Conservation (phyloP, 2,329 filamentous ascomycete genomes). For the Gremmenia infestans region DNA sequence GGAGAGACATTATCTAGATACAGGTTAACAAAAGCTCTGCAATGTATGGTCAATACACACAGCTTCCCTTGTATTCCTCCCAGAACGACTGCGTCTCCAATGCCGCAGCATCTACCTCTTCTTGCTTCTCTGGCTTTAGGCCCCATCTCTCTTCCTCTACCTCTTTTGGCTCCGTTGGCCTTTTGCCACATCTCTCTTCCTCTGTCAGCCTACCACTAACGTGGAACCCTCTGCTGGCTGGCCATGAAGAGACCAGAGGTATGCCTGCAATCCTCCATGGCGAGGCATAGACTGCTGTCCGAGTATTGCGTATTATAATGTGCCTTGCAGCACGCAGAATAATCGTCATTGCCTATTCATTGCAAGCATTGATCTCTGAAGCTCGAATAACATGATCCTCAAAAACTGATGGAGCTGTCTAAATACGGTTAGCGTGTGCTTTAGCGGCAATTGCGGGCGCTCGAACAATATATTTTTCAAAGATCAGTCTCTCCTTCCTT, state of each 20-base stretch:
- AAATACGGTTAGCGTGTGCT: conserved; percentile 18
- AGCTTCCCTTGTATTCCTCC: conserved; percentile 25
- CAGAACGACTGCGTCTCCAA: conserved; percentile 10
- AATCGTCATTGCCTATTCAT: conserved; percentile 20
- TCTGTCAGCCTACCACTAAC: neutral
- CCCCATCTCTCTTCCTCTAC: no score
- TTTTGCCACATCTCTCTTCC: conserved; percentile 5
- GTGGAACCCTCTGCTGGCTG: conserved; percentile 13
- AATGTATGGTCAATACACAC: conserved; percentile 12
- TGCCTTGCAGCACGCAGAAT: conserved; percentile 12
- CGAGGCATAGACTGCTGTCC: neutral
- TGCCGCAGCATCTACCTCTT: neutral
- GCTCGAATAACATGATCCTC: neutral
- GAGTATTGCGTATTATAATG: neutral
- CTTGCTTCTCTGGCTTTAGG: neutral
- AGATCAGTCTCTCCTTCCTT: conserved; percentile 34
- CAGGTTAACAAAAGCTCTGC: neutral
- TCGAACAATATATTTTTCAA: conserved; percentile 26
- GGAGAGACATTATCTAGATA: conserved; percentile 7
- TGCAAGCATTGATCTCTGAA: neutral
- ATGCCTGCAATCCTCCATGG: neutral
- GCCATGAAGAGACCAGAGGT: neutral
- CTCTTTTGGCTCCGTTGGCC: neutral
- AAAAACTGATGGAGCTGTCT: conserved; percentile 21
- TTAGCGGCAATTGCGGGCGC: conserved; percentile 9